Percentiles rank a stretch among this genome's conserved stretches.
Conservation (phyloP, 2,329 filamentous ascomycete genomes). For the Sarocladium kiliense region DNA sequence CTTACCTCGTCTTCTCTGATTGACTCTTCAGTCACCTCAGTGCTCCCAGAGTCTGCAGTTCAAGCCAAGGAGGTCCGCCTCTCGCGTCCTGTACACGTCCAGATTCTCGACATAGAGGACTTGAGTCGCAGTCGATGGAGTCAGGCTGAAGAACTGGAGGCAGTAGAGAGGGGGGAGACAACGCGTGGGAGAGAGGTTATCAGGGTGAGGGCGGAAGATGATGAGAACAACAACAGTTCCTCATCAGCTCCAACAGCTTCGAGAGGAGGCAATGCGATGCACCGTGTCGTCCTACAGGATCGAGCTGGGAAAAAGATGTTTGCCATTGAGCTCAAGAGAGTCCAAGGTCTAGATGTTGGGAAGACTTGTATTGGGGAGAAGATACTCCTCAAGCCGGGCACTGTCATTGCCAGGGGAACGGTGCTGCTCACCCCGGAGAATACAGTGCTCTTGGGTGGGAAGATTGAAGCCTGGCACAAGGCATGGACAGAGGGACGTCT, state of each 20-base stretch:
- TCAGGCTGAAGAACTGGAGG: conserved; percentile 78
- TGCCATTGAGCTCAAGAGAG: conserved; percentile 64
- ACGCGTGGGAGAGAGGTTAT: conserved; percentile 78
- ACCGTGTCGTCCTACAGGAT: conserved; percentile 82
- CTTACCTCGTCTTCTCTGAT: conserved; percentile 52
- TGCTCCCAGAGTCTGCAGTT: conserved; percentile 38
- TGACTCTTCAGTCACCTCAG: conserved; percentile 30
- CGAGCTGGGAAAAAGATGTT: conserved; percentile 62
- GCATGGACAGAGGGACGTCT: conserved; percentile 71
- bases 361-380: conserved; percentile 75
- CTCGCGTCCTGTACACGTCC: conserved; percentile 61
- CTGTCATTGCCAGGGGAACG: conserved; percentile 67
- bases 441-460: conserved; percentile 77
- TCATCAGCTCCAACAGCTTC: background rate
- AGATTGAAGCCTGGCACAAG: conserved; percentile 75
- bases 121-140: conserved; percentile 76
- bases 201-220: conserved; percentile 47
- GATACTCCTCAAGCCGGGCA: conserved; percentile 61
- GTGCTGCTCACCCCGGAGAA: conserved; percentile 68
- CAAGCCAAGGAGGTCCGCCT: conserved; percentile 52
- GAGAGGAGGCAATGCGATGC: conserved; percentile 50
- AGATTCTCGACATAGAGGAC: conserved; percentile 84
- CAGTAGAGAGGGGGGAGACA: conserved; percentile 65
- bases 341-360: conserved; percentile 60
- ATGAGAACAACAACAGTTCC: conserved; percentile 25